A percentile compares a stretch with the other conserved stretches of the same genome.
phyloP scores from a whole-genome alignment of 345 rosid species.

The Melaleuca quinquenervia region DNA sequence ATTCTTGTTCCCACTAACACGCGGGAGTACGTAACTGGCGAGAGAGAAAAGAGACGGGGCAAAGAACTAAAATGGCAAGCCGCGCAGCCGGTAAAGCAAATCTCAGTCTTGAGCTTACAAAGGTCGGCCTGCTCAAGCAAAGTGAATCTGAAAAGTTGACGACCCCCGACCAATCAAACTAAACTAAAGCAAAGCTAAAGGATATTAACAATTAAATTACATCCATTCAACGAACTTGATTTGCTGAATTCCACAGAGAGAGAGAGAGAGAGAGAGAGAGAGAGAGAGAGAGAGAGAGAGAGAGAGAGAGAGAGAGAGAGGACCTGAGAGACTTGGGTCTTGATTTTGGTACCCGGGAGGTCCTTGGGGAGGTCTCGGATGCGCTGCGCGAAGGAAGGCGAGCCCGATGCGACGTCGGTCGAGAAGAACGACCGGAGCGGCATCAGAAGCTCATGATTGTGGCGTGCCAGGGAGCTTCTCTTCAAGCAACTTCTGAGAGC shows the following conservation, averaged over 20 bases:
- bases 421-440: constrained; percentile 28
- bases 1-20: not conserved
- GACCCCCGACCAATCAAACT: not conserved
- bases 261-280: not conserved
- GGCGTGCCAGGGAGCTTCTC: constrained; percentile 15
- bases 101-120: not conserved
- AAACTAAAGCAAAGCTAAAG: not conserved
- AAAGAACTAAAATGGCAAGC: not conserved
- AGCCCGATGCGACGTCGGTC: constrained; percentile 14
- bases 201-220: not conserved
- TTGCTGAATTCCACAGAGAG: not conserved
- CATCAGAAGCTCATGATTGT: not conserved
- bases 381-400: constrained; percentile 51
- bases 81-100: not conserved
- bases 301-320: not conserved
- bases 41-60: not conserved
- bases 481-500: constrained; percentile 7
- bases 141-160: not conserved
- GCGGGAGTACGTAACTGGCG: not conserved
- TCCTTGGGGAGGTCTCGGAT: constrained; percentile 66
- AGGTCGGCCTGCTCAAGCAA: not conserved
- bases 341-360: constrained; percentile 54
- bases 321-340: constrained; percentile 55
- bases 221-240: not conserved
- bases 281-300: not conserved